Conservation (phyloP, 2,329 filamentous ascomycete genomes). For the Xylariaceae sp. region DNA sequence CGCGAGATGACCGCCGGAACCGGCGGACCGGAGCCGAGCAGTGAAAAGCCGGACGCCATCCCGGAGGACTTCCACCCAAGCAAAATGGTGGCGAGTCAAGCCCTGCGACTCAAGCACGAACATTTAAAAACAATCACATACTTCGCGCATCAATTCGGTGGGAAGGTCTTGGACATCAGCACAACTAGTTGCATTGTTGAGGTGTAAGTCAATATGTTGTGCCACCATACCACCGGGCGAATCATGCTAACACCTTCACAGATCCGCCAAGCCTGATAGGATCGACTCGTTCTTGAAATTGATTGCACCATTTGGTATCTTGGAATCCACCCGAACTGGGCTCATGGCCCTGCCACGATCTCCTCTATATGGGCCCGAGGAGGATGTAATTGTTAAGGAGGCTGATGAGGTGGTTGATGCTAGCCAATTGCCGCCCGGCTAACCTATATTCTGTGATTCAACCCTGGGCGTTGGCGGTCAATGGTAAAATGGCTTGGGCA, state of each 20-base stretch:
- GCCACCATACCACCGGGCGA: not conserved
- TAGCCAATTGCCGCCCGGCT: constrained; percentile 91
- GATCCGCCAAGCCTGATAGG: constrained; percentile 87
- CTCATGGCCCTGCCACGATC: constrained; percentile 96
- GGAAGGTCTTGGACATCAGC: constrained; percentile 96
- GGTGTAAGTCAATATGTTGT: constrained; percentile 65
- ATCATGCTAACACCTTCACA: constrained; percentile 41
- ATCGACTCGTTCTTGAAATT: constrained; percentile 99
- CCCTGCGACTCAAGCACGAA: constrained; percentile 94
- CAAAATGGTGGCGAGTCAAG: constrained; percentile 82
- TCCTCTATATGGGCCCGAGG: constrained; percentile 75
- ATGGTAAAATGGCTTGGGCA: constrained; percentile 17
- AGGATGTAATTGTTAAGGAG: constrained; percentile 72
- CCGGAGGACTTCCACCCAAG: constrained; percentile 84
- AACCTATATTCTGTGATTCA: constrained; percentile 33
- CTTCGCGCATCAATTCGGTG: constrained; percentile 95
- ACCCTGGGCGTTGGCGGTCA: constrained; percentile 21
- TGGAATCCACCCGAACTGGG: constrained; percentile 93
- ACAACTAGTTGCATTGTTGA: constrained; percentile 99
- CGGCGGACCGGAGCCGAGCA: constrained; percentile 48
- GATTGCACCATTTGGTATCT: constrained; percentile 89
- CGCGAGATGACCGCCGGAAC: constrained; percentile 72
- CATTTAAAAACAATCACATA: constrained; percentile 96
- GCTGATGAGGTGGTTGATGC: constrained; percentile 93
- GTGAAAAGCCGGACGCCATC: constrained; percentile 48